Evolutionary conservation across 495 filamentous ascomycete species (phyloP), one percentile per base, ranked within the genome.

Genomic region (Neohortaea acidophila): DNA sequence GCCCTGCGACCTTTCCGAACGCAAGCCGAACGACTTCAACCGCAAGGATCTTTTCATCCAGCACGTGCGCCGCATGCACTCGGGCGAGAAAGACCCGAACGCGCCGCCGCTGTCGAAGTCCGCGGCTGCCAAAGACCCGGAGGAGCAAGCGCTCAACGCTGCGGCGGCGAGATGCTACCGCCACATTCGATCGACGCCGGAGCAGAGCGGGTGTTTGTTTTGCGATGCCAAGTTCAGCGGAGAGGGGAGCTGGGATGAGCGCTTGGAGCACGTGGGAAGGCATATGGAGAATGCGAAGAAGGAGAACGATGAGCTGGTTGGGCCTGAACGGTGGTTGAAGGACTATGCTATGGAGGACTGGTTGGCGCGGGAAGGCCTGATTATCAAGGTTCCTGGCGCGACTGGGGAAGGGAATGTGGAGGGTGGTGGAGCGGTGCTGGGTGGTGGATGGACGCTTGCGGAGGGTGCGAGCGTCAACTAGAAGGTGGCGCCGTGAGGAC

Each of bases 31-130:
- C 38, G 75, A 82, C 54, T 92, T 92, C 63, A 89, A 91, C 59
- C 78, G 85, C 46, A 94, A 92, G 54, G 85, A 94, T 47, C 73
- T 94, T 18, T 92, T 86, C 65, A 87, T 79, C 0, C 85, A 94
- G 49, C 87, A 96, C 51, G 65, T 91, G 8, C 77, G 84, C n/a
- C 80, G 87, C 31, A 93, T 94, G 86, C 87, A 96, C 51, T 47
- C 26, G 1, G 49, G 25, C 17, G 11, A 18, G 10, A 8, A 24
- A 11, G 21, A 39, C 9, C 19, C 9, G 11, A 33, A 29, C 15
- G 45, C 30, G 64, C 4, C 64, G 62, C 39, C 43, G 60, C 67
- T 42, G 66, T 65, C 44, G 54, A 65, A 27, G 53, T 61, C 5
- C 59, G 63, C 13, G 65, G 68, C 38, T 62, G 55, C 15, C 56